Base-by-base conservation (phyloP, 23 red algal genomes). In the Pyropia haitanensis region DNA sequence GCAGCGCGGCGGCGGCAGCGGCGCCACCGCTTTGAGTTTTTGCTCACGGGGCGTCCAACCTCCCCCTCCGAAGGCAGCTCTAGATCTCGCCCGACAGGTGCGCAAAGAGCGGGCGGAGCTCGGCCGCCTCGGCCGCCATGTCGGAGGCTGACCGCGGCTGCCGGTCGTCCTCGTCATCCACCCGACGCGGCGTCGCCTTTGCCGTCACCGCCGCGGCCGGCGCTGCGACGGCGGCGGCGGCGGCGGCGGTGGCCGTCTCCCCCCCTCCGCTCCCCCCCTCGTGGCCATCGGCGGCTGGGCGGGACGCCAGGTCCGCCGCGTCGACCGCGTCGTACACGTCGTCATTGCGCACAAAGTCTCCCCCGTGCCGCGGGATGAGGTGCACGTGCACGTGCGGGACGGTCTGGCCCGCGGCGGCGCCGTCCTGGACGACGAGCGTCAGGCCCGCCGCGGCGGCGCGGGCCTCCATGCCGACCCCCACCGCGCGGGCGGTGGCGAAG, bases 371-470 rank as follows among this genome's bases (percentile, higher is more conserved):
- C 18, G 90, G 90, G 49, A 95, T 49, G 23, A 95, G 29, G 57
- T 95, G 90, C 53, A 95, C 70, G 65, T 95, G 90, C n/a, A 95
- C 90, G 58, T 95, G 90, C 15, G 81, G 67, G 12, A 95, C 90
- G 15, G 81, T 77, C 52, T 95, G 90, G 5, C 90, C 90, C 17
- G 90, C 73, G 2, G 48, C 82, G 6, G 51, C 49, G 22, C 90
- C 90, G 67, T 95, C 90, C 27, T 95, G 90, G 32, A 95, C 61
- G 16, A 79, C 72, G 19, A 84, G 77, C 46, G 81, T 88, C 32
- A 95, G 54, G 1, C 72, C 80, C 18, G 74, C 32, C 19, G 63
- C 82, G 3, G 60, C 55, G 66, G 53, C 76, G 60, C 66, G 31
- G 19, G 16, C 14, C 67, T 88, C 67, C 16, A 95, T 31, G 18